Percentiles rank a stretch among this genome's conserved stretches.
Evolutionary conservation across 306 rosid species (phyloP).

Genomic region (Elaeagnus macrophylla): DNA sequence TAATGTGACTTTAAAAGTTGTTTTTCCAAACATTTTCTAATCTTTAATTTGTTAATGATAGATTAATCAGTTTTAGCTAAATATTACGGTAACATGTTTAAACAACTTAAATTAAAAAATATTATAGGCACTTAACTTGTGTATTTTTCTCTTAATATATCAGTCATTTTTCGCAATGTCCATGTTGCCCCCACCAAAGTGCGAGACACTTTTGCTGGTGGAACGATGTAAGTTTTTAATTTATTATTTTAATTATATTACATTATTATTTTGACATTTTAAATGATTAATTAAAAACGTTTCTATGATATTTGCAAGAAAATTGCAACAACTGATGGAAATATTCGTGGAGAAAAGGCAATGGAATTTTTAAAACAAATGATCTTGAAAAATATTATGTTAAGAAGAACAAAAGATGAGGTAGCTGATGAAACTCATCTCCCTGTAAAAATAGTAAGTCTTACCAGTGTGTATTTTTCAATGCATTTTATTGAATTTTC

Average conservation of each 20-base stretch:
- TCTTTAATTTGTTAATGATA: no score
- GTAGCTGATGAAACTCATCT: slow-evolving; percentile 90
- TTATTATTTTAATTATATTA: slow-evolving; percentile 9
- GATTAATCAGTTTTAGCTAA: no score
- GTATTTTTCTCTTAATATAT: slow-evolving; percentile 20
- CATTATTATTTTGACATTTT: slow-evolving; percentile 13
- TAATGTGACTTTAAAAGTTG: no score
- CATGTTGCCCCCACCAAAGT: slow-evolving; percentile 58
- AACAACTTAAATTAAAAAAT: no score
- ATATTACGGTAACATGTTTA: no score
- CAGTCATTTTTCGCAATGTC: slow-evolving; percentile 51
- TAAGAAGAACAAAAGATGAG: slow-evolving; percentile 78
- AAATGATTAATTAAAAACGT: no score
- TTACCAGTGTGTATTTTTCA: slow-evolving; percentile 10
- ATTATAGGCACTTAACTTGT: no score
- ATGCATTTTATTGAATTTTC: slow-evolving; percentile 1
- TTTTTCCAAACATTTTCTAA: no score
- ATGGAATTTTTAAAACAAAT: slow-evolving; percentile 72
- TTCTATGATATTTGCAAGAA: slow-evolving; percentile 36
- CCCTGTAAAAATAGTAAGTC: slow-evolving; percentile 85
- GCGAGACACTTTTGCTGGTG: slow-evolving; percentile 96
- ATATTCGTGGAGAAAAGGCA: slow-evolving; percentile 41
- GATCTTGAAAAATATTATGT: slow-evolving; percentile 54
- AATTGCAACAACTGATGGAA: slow-evolving; percentile 53
- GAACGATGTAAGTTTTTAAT: slow-evolving; percentile 66